A percentile compares a stretch with the other conserved stretches of the same genome.
Conservation (phyloP, 2,329 filamentous ascomycete species). For the Xylariaceae sp. region DNA sequence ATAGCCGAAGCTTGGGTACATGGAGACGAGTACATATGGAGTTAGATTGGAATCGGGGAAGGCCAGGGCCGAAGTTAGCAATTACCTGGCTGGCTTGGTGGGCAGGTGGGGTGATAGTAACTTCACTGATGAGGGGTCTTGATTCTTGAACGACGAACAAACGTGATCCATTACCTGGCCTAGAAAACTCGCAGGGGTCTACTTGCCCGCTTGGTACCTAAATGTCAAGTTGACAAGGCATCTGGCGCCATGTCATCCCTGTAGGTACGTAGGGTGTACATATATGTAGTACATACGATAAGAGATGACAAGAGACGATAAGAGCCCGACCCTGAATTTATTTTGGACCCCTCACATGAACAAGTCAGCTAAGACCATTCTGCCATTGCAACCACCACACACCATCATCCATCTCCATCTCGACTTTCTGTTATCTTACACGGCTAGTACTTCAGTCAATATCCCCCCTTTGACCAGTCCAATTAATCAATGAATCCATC, state of each 20-base stretch:
- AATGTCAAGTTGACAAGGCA: too few species aligned
- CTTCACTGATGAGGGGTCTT: neutral
- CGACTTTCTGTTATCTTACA: neutral
- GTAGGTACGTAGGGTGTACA: too few species aligned
- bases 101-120: slow-evolving; percentile 1
- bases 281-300: too few species aligned
- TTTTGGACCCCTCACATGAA: slow-evolving; percentile 33
- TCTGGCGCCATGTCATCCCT: too few species aligned
- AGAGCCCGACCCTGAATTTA: slow-evolving; percentile 22
- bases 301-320: slow-evolving; percentile 11
- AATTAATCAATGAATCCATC: neutral
- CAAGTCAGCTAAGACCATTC: slow-evolving; percentile 37
- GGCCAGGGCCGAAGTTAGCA: slow-evolving; percentile 11
- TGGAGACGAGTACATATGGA: too few species aligned
- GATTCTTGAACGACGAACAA: too few species aligned
- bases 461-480: neutral
- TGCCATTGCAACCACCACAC: slow-evolving; percentile 17
- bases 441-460: neutral
- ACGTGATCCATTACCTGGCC: neutral
- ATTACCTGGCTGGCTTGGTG: neutral
- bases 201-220: too few species aligned
- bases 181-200: neutral
- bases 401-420: neutral
- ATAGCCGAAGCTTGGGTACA: too few species aligned
- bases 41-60: slow-evolving; percentile 18